Percentiles rank a stretch among this genome's conserved stretches.
Conservation (phyloP, 768 basidiomycete genomes). For the Tubosaeta brunneosetosa region DNA sequence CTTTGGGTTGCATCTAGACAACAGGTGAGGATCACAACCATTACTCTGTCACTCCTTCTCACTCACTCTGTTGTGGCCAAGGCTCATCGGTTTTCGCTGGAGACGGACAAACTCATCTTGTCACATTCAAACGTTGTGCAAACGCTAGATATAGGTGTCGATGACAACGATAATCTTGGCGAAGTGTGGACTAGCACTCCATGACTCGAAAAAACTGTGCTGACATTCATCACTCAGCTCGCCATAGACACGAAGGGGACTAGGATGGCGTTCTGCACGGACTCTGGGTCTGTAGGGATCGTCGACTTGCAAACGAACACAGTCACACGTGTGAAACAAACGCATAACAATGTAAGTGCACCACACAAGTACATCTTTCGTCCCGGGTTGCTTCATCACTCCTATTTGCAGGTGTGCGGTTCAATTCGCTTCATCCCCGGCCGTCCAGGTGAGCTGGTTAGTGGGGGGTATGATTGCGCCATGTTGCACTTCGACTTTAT, state of each 20-base stretch:
- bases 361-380: neutral
- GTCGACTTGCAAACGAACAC: constrained; percentile 50
- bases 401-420: constrained; percentile 55
- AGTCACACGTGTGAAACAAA: constrained; percentile 53
- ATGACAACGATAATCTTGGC: constrained; percentile 58
- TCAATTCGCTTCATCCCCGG: constrained; percentile 67
- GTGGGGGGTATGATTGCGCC: constrained; percentile 70
- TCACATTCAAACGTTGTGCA: constrained; percentile 44
- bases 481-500: constrained; percentile 64
- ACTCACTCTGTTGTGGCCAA: constrained; percentile 1
- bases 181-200: constrained; percentile 45
- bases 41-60: neutral
- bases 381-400: neutral
- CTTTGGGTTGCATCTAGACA: constrained; percentile 67
- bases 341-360: constrained; percentile 56
- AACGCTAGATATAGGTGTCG: constrained; percentile 43
- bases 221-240: constrained; percentile 50
- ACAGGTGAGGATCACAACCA: constrained; percentile 36
- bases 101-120: constrained; percentile 50
- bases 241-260: constrained; percentile 50
- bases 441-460: constrained; percentile 66
- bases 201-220: constrained; percentile 19
- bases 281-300: constrained; percentile 64
- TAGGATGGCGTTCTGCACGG: constrained; percentile 61
- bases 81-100: constrained; percentile 42